Evolutionary conservation across 2,329 filamentous ascomycete species (phyloP), one percentile per base, ranked within the genome.

Genomic region (Xylaria hypoxylon): DNA sequence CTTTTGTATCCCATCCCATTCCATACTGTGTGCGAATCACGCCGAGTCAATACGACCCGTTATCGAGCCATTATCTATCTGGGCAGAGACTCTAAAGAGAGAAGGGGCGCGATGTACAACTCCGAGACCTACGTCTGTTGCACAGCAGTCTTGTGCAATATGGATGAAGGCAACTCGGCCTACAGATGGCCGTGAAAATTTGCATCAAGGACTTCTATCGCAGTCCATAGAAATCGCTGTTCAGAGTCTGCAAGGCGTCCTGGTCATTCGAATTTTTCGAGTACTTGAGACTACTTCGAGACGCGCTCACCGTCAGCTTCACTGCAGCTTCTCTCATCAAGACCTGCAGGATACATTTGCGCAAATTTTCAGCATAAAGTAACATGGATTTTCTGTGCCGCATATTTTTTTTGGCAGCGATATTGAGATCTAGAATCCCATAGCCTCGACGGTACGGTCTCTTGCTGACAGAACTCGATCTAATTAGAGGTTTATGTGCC

Each of bases 211-310:
- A 2, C 19, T 26, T 15, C 17, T 55, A 24, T 48, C 57, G 13
- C 24, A 38, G 33, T 50, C 28, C 19, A 52, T 31, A 13, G 6
- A 26, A n/a, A 31, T 52, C 4, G 17, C 19, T 26, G 15, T 35
- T 28, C 52, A 53, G 8, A 13, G 26, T 19, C 28, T 24, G 42
- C 40, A 10, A 51, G 19, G 33, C 31, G 26, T 26, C 53, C 59
- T 24, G 13, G 28, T 22, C 15, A 40, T 38, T 40, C 22, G 17
- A 28, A n/a, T 38, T 48, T 26, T 48, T 42, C n/a, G 47, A 26
- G 53, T 63, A 63, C 64, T 47, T 59, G 31, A 26, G 13, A n/a
- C 38, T 66, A 66, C 64, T 57, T 57, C 15, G 31, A 52, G 11
- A 33, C 24, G 38, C 22, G 38, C 22, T 66, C 59, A 63, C 59